These are phyloP conservation scores for Endogone sp. DNA, from an alignment of 192 early-diverging fungal genomes.

Conservation along the genomic window DNA sequence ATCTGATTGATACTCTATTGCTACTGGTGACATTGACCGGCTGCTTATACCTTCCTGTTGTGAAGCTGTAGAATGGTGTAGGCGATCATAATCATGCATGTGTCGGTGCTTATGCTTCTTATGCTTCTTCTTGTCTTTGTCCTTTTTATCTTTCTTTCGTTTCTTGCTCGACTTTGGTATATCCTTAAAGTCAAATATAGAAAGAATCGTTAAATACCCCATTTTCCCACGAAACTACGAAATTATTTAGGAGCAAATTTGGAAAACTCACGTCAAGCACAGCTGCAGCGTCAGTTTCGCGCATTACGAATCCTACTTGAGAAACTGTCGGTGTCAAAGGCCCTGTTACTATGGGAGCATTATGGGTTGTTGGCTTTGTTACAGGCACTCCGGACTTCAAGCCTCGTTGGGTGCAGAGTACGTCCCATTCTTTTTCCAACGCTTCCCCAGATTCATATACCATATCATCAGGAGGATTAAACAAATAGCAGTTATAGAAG, in stretches of 20 bases:
- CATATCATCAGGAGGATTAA: constrained; percentile 34
- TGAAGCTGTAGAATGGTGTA: background rate
- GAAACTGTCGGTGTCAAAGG: background rate
- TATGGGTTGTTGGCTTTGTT: background rate
- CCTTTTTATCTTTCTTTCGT: background rate
- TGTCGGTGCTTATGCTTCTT: background rate
- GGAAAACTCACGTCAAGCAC: too few species aligned
- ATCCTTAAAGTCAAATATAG: background rate
- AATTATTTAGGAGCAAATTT: too few species aligned
- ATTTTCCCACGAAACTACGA: too few species aligned
- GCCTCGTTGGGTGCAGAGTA: background rate
- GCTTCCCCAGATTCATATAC: constrained; percentile 29
- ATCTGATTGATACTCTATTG: background rate
- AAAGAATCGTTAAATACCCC: background rate
- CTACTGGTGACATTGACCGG: background rate
- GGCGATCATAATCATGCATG: background rate
- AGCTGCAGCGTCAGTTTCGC: background rate
- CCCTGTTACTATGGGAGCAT: background rate
- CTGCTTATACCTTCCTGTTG: background rate
- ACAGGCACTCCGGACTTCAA: background rate
- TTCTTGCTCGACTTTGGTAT: background rate
- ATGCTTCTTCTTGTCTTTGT: background rate
- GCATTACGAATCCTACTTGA: background rate
- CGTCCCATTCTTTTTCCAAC: constrained; percentile 10
- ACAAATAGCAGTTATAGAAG: constrained; percentile 42